phyloP scores from a whole-genome alignment of 1,284 basidiomycete genomes.

The Irpex rosettiformis region DNA sequence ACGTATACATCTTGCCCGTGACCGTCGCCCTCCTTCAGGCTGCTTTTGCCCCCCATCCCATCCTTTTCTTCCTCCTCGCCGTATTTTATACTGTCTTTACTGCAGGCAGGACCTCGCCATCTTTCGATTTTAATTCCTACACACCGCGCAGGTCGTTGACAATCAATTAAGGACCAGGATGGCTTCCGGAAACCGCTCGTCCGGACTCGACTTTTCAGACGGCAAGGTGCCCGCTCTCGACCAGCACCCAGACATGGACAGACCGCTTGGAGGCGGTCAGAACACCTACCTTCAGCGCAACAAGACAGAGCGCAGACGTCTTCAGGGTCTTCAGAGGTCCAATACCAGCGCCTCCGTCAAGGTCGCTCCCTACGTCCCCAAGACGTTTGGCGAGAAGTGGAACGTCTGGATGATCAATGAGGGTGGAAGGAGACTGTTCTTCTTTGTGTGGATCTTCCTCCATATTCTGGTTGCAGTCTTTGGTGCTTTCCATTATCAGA shows the following conservation, averaged over 20 bases:
- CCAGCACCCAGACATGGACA: conserved; percentile 49
- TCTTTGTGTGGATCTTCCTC: conserved; percentile 72
- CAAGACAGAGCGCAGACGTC: conserved; percentile 70
- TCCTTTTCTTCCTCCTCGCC: conserved; percentile 11
- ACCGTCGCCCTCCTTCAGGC: conserved; percentile 12
- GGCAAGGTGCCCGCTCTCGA: conserved; percentile 46
- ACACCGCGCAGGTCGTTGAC: conserved; percentile 31
- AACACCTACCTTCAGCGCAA: conserved; percentile 64
- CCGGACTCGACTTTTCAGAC: conserved; percentile 73
- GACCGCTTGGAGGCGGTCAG: conserved; percentile 30
- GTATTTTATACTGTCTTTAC: conserved; percentile 27
- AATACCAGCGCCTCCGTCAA: conserved; percentile 34
- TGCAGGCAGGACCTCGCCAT: conserved; percentile 48
- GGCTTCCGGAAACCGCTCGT: conserved; percentile 42
- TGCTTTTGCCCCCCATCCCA: conserved; percentile 16
- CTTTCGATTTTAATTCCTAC: conserved; percentile 19
- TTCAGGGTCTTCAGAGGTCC: conserved; percentile 75
- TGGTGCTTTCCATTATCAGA: conserved; percentile 71
- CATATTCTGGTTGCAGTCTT: conserved; percentile 72
- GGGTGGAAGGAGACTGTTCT: conserved; percentile 74
- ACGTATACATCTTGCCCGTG: conserved; percentile 6
- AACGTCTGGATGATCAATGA: conserved; percentile 90
- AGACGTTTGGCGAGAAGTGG: conserved; percentile 43
- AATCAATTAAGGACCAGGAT: conserved; percentile 16
- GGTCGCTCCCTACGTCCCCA: conserved; percentile 32